Evolutionary conservation across 257 asterid genomes (phyloP), one percentile per base, ranked within the genome.

Genomic region (Gynochthodes officinalis): DNA sequence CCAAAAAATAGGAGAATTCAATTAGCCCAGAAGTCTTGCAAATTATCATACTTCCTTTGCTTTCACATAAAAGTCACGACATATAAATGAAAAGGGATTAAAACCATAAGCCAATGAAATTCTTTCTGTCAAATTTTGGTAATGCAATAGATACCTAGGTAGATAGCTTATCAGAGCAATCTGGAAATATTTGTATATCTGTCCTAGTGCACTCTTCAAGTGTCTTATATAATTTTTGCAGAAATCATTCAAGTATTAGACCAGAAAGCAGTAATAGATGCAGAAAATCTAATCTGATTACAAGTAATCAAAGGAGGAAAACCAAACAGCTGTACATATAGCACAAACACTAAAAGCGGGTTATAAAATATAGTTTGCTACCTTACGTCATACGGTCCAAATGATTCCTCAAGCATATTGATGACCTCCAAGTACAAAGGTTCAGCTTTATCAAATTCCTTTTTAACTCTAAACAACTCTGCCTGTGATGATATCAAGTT

Each of bases 401-500:
- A 90, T 69, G 85, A 72, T 54, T 86, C 92, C 83, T 89, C 95
- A n/a, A 93, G 95, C 79, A 90, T 93, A 57, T 54, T 74, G 64
- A 93, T 82, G 70, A 95, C 93, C 76, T 93, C 97, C 85, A 80
- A 67, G 71, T 93, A 93, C 78, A 93, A 77, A 70, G 98, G 98
- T 82, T 93, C 97, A 1, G 98, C 96, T 74, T 83, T 88, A 64
- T 79, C 86, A 73, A 83, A 86, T 49, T 81, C 95, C 81, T 84
- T 93, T 74, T 74, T 80, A 32, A 90, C 78, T 82, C 94, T 85
- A 71, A 79, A 90, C 64, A 93, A 84, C 84, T 93, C 98, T 40
- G 98, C 98, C 98, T 93, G 89, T 81, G 79, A 75, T 27, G 57
- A 52, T 73, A 65, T 16, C 65, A 43, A 49, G 30, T 61, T 76